Evolutionary conservation across 2,329 filamentous ascomycete species (phyloP).

Genomic region (Tolypocladium nubicola): DNA sequence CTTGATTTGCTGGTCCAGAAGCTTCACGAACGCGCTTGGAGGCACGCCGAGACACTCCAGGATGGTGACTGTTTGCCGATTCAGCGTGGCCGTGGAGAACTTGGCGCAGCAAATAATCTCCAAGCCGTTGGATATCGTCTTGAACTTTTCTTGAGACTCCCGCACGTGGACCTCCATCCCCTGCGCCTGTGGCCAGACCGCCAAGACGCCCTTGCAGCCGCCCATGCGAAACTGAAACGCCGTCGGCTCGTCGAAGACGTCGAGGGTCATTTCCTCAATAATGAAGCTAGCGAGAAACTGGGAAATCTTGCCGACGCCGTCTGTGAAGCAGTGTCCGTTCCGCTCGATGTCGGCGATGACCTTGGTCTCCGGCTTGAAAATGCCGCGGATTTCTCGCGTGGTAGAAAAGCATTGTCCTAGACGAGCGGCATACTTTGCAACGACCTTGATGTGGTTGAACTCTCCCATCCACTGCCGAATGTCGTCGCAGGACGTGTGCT

Average conservation of each 20-base stretch:
- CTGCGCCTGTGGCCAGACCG: slow-evolving; percentile 58
- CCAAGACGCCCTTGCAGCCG: slow-evolving; percentile 83
- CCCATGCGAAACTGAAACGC: slow-evolving; percentile 88
- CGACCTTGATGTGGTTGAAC: slow-evolving; percentile 67
- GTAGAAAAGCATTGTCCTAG: slow-evolving; percentile 95
- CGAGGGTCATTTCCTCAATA: slow-evolving; percentile 55
- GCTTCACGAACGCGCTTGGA: slow-evolving; percentile 52
- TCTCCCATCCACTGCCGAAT: slow-evolving; percentile 84
- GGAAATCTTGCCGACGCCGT: slow-evolving; percentile 93
- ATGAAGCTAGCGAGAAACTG: slow-evolving; percentile 63
- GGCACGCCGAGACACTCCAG: slow-evolving; percentile 67
- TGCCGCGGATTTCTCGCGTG: slow-evolving; percentile 61
- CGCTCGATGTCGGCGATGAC: slow-evolving; percentile 62
- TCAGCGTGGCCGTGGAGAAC: slow-evolving; percentile 69
- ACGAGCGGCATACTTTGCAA: slow-evolving; percentile 85
- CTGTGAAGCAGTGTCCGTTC: slow-evolving; percentile 67
- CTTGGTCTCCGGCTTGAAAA: slow-evolving; percentile 45
- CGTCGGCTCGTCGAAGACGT: slow-evolving; percentile 53
- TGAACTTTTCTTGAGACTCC: slow-evolving; percentile 81
- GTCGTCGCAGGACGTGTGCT: slow-evolving; percentile 55
- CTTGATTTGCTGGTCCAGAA: slow-evolving; percentile 57
- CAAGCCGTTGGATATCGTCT: slow-evolving; percentile 55
- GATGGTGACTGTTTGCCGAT: slow-evolving; percentile 84
- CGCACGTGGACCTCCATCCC: slow-evolving; percentile 66
- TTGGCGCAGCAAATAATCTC: slow-evolving; percentile 80